phyloP scores from a whole-genome alignment of 306 rosid genomes.

The Vachellia collinsii region DNA sequence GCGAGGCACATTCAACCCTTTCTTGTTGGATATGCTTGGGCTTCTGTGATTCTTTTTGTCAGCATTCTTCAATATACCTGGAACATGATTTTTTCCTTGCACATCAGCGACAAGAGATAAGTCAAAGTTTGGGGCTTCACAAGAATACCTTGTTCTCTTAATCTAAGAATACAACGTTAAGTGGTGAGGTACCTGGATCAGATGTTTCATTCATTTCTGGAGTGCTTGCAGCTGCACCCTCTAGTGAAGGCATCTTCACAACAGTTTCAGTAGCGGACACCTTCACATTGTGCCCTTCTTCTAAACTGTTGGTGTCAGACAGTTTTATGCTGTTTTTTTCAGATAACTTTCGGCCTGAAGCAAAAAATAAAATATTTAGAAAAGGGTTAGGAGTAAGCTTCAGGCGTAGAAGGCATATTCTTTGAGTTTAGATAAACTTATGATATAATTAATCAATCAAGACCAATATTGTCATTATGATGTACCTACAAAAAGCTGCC shows the following conservation, averaged over 20 bases:
- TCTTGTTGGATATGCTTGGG: constrained; percentile 46
- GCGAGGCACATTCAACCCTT: constrained; percentile 45
- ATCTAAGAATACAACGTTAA: constrained; percentile 33
- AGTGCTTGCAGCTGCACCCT: constrained; percentile 44
- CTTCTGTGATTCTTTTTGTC: constrained; percentile 32
- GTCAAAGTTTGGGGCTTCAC: constrained; percentile 28
- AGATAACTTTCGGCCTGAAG: constrained; percentile 54
- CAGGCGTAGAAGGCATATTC: constrained; percentile 28
- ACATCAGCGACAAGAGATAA: constrained; percentile 39
- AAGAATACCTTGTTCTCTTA: constrained; percentile 10
- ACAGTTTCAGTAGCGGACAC: constrained; percentile 41
- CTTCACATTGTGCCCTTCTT: constrained; percentile 37
- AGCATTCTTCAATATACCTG: constrained; percentile 26
- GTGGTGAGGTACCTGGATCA: constrained; percentile 35
- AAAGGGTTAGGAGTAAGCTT: neutral
- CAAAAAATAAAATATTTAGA: neutral
- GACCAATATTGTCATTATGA: constrained; percentile 27
- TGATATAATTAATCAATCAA: constrained; percentile 23
- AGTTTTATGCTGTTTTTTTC: constrained; percentile 40
- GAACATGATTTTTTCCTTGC: constrained; percentile 39
- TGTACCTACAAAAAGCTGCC: constrained; percentile 56
- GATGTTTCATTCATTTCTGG: constrained; percentile 41
- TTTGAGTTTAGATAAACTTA: constrained; percentile 20
- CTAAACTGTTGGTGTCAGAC: constrained; percentile 42
- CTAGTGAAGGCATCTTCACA: constrained; percentile 42